Evolutionary conservation across 345 rosid species (phyloP).

Genomic region (Dimocarpus longan): DNA sequence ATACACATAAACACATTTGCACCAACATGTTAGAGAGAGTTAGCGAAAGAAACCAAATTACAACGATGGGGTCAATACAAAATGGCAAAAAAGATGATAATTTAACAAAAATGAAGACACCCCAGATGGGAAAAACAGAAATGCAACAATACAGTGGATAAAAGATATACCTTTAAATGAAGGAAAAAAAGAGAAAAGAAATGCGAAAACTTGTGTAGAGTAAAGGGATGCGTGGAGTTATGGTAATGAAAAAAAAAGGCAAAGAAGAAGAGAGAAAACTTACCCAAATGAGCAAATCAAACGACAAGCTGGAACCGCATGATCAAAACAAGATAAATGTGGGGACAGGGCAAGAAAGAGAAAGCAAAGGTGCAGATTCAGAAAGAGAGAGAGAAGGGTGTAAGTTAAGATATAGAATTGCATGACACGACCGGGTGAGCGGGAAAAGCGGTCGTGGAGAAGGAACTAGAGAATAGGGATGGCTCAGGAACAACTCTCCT

Average conservation of each 20-base stretch:
- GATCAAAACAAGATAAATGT: conserved; percentile 26
- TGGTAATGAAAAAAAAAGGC: neutral
- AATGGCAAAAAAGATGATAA: neutral
- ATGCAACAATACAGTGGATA: too few species aligned
- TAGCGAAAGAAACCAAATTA: neutral
- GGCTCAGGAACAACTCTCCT: conserved; percentile 19
- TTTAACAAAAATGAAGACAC: neutral
- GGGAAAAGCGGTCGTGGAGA: conserved; percentile 47
- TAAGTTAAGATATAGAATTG: conserved; percentile 41
- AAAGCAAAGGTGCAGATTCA: conserved; percentile 15
- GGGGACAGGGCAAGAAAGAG: conserved; percentile 25
- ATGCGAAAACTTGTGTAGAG: neutral
- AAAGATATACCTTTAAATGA: neutral
- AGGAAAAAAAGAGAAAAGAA: neutral
- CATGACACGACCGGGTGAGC: conserved; percentile 55
- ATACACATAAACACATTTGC: neutral
- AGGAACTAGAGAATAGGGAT: conserved; percentile 56
- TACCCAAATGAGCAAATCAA: conserved; percentile 46
- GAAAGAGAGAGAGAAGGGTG: conserved; percentile 20
- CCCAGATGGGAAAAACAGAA: neutral
- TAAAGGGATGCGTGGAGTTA: neutral
- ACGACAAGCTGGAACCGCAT: conserved; percentile 31
- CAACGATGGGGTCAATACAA: neutral
- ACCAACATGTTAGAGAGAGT: neutral
- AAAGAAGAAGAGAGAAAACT: neutral